These are phyloP conservation scores for Coffea canephora DNA, from an alignment of 257 asterid species.

Conservation along the genomic window DNA sequence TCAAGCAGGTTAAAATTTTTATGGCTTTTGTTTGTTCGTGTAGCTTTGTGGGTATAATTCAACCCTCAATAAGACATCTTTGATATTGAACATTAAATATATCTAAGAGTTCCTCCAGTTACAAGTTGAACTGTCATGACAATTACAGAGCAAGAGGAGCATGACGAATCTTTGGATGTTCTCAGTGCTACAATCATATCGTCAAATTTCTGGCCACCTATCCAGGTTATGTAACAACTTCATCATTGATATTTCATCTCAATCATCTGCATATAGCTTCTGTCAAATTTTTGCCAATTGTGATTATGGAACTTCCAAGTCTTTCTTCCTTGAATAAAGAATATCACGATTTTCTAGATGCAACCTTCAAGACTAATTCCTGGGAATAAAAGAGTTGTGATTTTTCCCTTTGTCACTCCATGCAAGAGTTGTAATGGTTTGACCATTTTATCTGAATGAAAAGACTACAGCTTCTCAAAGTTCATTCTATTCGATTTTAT, in stretches of 20 bases:
- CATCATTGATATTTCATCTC: not conserved
- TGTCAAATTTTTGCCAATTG: not conserved
- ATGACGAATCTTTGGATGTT: slow-evolving; percentile 58
- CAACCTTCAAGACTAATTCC: not conserved
- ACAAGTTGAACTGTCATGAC: slow-evolving; percentile 25
- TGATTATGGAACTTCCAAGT: not conserved
- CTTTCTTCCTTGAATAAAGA: too few relatives aligned
- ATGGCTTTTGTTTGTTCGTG: not conserved
- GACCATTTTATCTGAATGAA: too few relatives aligned
- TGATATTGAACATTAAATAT: not conserved
- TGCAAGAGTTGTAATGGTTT: too few relatives aligned
- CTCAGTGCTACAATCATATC: slow-evolving; percentile 86
- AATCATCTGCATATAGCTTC: not conserved
- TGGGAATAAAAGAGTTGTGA: not conserved
- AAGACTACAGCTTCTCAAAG: too few relatives aligned
- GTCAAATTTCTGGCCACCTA: slow-evolving; percentile 98
- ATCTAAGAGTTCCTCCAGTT: slow-evolving; percentile 1
- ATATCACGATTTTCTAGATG: too few relatives aligned
- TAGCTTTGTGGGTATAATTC: not conserved
- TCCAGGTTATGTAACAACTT: slow-evolving; percentile 57
- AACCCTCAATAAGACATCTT: not conserved
- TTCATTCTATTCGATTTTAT: too few relatives aligned
- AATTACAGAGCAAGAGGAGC: slow-evolving; percentile 49
- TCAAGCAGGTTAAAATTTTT: slow-evolving; percentile 45
- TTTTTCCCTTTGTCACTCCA: too few relatives aligned